A percentile compares a stretch with the other conserved stretches of the same genome.
Evolutionary conservation across 208 protist genomes (phyloP).

Genomic region (Crithidia sp.): DNA sequence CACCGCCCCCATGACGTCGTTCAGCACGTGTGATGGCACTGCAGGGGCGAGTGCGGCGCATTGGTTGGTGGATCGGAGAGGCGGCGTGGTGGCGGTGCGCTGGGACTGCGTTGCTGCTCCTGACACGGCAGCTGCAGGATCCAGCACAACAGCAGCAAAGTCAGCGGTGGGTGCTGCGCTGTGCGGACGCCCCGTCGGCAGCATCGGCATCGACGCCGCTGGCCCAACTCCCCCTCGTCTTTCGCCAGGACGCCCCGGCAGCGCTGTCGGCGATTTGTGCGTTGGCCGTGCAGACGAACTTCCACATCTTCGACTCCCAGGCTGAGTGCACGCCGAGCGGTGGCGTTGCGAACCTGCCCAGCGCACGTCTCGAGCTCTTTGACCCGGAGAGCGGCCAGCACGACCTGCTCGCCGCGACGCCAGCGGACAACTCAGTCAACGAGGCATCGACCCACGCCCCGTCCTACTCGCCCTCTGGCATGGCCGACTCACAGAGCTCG

Average conservation of each 20-base stretch:
- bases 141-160: not conserved
- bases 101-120: not conserved
- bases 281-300: slow-evolving; percentile 18
- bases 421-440: not conserved
- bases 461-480: too few relatives aligned
- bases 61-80: slow-evolving; percentile 12
- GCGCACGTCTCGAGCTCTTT: slow-evolving; percentile 16
- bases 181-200: not conserved
- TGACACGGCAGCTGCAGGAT: not conserved
- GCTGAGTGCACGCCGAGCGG: not conserved
- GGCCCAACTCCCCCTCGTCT: slow-evolving; percentile 36
- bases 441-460: not conserved
- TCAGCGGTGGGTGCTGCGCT: slow-evolving; percentile 3
- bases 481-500: not conserved
- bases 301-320: not conserved
- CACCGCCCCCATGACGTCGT: slow-evolving; percentile 3
- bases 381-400: slow-evolving; percentile 12
- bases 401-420: not conserved
- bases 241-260: slow-evolving; percentile 31
- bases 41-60: not conserved
- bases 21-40: not conserved
- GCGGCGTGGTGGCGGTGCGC: slow-evolving; percentile 7
- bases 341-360: not conserved
- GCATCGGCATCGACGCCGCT: not conserved
- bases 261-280: slow-evolving; percentile 26